Percentiles rank a stretch among this genome's conserved stretches.
These are phyloP conservation scores for Candida pseudoviswanathii DNA, from an alignment of 1,139 yeast genomes.

Conservation along the genomic window DNA sequence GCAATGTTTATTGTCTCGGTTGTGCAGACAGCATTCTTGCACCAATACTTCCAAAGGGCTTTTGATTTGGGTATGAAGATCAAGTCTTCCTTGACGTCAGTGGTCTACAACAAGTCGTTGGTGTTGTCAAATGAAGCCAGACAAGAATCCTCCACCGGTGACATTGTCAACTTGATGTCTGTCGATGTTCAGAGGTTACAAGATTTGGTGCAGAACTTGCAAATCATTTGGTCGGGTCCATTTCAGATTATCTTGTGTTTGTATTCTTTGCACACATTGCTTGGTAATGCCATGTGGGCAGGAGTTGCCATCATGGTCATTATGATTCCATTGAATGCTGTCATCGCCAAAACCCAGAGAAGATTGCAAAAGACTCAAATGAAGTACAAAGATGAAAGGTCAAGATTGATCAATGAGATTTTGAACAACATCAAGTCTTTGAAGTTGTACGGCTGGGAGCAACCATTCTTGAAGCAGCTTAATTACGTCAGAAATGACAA, in stretches of 20 bases:
- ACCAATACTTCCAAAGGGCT: slow-evolving; percentile 89
- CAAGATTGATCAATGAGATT: slow-evolving; percentile 76
- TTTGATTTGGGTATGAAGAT: slow-evolving; percentile 91
- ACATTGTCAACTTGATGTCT: slow-evolving; percentile 94
- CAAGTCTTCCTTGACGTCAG: slow-evolving; percentile 75
- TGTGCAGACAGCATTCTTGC: slow-evolving; percentile 80
- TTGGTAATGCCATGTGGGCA: slow-evolving; percentile 96
- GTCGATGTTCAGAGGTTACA: slow-evolving; percentile 95
- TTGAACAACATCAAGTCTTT: slow-evolving; percentile 88
- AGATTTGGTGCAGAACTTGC: slow-evolving; percentile 84
- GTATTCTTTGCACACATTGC: slow-evolving; percentile 67
- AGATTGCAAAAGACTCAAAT: slow-evolving; percentile 64
- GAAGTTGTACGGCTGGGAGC: slow-evolving; percentile 95
- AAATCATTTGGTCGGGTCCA: slow-evolving; percentile 95
- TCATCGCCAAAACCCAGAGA: slow-evolving; percentile 73
- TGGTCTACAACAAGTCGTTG: slow-evolving; percentile 79
- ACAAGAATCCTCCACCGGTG: slow-evolving; percentile 85
- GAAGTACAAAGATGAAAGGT: slow-evolving; percentile 49
- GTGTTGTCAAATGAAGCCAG: slow-evolving; percentile 84
- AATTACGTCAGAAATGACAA: slow-evolving; percentile 84
- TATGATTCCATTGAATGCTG: slow-evolving; percentile 84
- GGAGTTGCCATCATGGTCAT: slow-evolving; percentile 84
- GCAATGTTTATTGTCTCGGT: slow-evolving; percentile 85
- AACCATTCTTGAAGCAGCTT: slow-evolving; percentile 73
- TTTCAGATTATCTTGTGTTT: slow-evolving; percentile 86